phyloP scores from a whole-genome alignment of 345 rosid species.

The Populus pruinosa region DNA sequence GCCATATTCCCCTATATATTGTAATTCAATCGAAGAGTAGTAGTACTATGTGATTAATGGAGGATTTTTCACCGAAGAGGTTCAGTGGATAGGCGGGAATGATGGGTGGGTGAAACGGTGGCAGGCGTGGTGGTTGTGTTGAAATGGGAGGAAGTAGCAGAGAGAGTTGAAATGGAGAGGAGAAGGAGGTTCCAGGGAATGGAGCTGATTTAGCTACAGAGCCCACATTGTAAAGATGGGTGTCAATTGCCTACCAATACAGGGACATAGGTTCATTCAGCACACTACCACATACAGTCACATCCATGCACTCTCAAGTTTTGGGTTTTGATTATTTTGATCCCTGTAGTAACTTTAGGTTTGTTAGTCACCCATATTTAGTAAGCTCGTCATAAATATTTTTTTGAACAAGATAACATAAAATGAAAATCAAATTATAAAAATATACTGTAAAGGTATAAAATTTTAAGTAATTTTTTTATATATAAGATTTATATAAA shows the following conservation, averaged over 20 bases:
- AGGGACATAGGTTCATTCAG: neutral
- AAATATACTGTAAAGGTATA: too few species aligned
- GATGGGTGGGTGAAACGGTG: neutral
- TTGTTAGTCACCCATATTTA: too few species aligned
- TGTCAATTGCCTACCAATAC: neutral
- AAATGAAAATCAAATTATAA: too few species aligned
- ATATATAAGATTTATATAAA: too few species aligned
- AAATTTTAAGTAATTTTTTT: too few species aligned
- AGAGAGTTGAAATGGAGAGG: neutral
- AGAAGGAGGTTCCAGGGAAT: neutral
- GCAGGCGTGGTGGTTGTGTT: neutral
- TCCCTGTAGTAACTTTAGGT: neutral
- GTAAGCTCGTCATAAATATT: too few species aligned
- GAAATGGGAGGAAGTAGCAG: neutral
- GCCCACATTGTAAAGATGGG: neutral
- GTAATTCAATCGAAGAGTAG: neutral
- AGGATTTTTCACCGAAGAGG: neutral
- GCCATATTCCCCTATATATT: slow-evolving; percentile 32
- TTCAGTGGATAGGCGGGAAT: neutral
- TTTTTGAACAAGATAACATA: too few species aligned
- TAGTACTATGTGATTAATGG: neutral
- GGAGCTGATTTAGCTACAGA: neutral
- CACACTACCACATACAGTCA: neutral
- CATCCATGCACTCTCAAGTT: neutral
- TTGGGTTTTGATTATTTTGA: too few species aligned